Conservation (phyloP, 805 yeast genomes). For the Komagataella mondaviorum region DNA sequence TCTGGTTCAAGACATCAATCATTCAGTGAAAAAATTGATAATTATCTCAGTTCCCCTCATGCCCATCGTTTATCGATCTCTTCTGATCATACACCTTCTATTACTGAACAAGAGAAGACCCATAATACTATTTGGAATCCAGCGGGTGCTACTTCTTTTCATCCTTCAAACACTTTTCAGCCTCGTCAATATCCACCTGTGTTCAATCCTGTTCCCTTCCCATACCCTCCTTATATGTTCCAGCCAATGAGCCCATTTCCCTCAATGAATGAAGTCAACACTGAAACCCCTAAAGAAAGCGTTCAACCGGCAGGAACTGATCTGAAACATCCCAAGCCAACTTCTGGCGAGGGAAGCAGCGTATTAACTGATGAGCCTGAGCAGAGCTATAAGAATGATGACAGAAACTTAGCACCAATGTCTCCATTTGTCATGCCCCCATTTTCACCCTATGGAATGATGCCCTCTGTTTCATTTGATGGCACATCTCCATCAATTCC, state of each 20-base stretch:
- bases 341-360: background rate
- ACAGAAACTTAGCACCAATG: conserved; percentile 4
- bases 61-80: conserved; percentile 15
- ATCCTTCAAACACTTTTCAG: conserved; percentile 23
- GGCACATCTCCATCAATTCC: conserved; percentile 9
- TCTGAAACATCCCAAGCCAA: background rate
- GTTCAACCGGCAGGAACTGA: conserved; percentile 1
- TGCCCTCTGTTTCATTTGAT: conserved; percentile 11
- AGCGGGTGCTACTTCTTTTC: conserved; percentile 46
- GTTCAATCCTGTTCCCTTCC: background rate
- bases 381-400: conserved; percentile 2
- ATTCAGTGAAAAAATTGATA: conserved; percentile 51
- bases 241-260: conserved; percentile 1
- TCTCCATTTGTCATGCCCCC: conserved; percentile 35
- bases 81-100: conserved; percentile 7
- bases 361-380: background rate
- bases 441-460: conserved; percentile 31
- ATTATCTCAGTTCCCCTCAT: conserved; percentile 19
- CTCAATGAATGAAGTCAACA: background rate
- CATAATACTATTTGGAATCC: conserved; percentile 48
- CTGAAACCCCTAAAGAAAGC: background rate
- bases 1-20: conserved; percentile 30
- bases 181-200: background rate
- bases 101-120: conserved; percentile 4
- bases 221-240: background rate